Evolutionary conservation across 192 early-diverging fungal species (phyloP), one percentile per base, ranked within the genome.

Genomic region (Rhizophagus clarus): DNA sequence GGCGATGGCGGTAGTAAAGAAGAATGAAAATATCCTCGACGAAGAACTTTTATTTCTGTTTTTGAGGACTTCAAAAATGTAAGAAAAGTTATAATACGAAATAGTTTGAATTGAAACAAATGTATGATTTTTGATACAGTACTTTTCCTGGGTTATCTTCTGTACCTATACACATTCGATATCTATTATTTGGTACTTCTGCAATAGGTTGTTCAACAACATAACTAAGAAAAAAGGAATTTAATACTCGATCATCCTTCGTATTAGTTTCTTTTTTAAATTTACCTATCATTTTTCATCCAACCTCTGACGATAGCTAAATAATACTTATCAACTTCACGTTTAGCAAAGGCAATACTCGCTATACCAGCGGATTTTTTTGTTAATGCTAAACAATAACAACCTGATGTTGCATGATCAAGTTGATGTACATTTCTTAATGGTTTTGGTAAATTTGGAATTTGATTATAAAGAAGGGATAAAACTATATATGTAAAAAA

Each of bases 361-460:
- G 79, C 85, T 34, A 60, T 34, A 12, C 74, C 77, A 5, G 85
- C 85, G 34, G 83, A 79, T 56, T 81, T 69, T 72, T 80, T 73
- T 29, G 63, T 84, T 45, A 84, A 61, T 20, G 83, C 85, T 8
- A 86, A 56, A 29, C 83, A 73, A 51, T 81, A 86, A 8, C 84
- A 73, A 10, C 85, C 85, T 6, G 85, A 86, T 20, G 85, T 86
- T 14, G 85, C 81, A 67, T 84, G 84, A 68, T 86, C 85, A 15
- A 86, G 29, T 60, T 86, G 85, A 72, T 86, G 85, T 10, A 84
- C 81, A 62, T 86, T 84, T 10, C 79, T 72, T 28, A 86, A 78
- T 37, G 66, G 62, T 26, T 47, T 80, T 47, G 81, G 76, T 26
- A 84, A 64, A 9, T 40, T 34, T 56, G 83, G 81, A 47, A 74